Conservation (phyloP, 2,329 filamentous ascomycete genomes). For the Onygenales sp. region DNA sequence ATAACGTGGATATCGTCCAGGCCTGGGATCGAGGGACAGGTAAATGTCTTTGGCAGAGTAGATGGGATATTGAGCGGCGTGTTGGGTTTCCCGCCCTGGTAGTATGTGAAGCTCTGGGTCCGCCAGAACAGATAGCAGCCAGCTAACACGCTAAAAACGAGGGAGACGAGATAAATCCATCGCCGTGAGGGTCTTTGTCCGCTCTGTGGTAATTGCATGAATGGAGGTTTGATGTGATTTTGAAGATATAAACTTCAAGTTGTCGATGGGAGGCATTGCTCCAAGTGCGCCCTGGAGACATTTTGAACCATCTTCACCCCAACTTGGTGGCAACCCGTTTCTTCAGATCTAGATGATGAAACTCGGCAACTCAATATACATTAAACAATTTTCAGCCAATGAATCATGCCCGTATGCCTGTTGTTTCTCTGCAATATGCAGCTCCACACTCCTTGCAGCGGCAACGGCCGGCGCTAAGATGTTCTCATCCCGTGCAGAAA, state of each 20-base stretch:
- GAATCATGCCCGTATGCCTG: too few relatives aligned
- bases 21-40: background rate
- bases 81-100: background rate
- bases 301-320: too few relatives aligned
- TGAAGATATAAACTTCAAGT: background rate
- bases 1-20: conserved; percentile 46
- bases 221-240: background rate
- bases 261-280: too few relatives aligned
- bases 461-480: too few relatives aligned
- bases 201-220: background rate
- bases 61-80: background rate
- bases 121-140: background rate
- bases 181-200: background rate
- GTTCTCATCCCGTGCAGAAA: too few relatives aligned
- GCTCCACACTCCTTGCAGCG: too few relatives aligned
- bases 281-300: too few relatives aligned
- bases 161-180: background rate
- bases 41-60: background rate
- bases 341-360: too few relatives aligned
- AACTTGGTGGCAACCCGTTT: too few relatives aligned
- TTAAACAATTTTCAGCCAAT: too few relatives aligned
- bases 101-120: background rate
- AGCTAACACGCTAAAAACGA: background rate
- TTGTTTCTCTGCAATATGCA: too few relatives aligned
- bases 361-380: too few relatives aligned